Evolutionary conservation across 352 stramenopile genomes (phyloP), one percentile per base, ranked within the genome.

Genomic region (Globisporangium spiculum): DNA sequence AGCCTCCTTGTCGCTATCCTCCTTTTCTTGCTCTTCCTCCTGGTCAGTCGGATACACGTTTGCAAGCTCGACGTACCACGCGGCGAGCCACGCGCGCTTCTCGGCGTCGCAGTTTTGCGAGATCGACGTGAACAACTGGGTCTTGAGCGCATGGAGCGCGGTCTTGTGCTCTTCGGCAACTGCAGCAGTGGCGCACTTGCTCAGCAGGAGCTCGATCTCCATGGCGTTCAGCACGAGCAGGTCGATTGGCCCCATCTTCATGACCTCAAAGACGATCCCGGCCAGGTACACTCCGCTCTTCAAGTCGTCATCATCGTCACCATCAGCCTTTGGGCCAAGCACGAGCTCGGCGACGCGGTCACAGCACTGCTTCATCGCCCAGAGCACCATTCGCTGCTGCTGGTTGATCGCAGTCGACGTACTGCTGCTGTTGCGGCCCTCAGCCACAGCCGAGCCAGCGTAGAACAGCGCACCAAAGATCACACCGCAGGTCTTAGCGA

Each of bases 401-500:
- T 14, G 65, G 36, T 18, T 78, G 38, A 52, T 30, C 58, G 7
- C 27, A 34, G 53, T 53, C 14, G 46, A 27, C 57, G 26, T 30
- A 30, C 26, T 30, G 26, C 1, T 48, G 32, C 44, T 57, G 60
- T 27, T 46, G 22, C 10, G 36, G 6, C 8, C 26, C 36, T 22
- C 22, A 22, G 58, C 22, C 50, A 32, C 16, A 24, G 44, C 12
- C 18, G 55, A 61, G 10, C 27, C 24, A 27, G 58, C 58, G 59
- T 86, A 89, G 68, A 81, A 84, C 3, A 91, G 60, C 4, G 80
- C 74, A 22, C 83, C 80, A 61, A 89, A 89, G 34, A 88, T 74
- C 3, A 72, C 68, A 6, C 83, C 83, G 30, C 79, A 78, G 1
- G 72, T 73, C 26, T 72, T 87, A 0, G 75, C 80, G n/a, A 86